Evolutionary conservation across 2,329 filamentous ascomycete species (phyloP).

Genomic region (Cryphonectria naterciae): DNA sequence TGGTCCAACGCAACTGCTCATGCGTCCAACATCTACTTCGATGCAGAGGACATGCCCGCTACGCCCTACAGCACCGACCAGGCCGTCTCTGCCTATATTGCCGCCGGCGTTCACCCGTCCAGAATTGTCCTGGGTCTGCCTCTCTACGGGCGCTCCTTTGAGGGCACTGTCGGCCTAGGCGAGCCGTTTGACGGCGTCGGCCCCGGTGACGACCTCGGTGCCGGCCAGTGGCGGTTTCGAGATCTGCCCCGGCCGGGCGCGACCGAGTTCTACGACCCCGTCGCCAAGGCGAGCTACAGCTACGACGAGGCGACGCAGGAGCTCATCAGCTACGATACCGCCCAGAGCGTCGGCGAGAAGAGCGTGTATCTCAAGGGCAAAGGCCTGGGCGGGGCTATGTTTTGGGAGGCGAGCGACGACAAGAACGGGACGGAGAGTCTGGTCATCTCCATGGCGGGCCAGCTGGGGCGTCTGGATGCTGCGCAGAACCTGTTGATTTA

Average conservation of each 20-base stretch:
- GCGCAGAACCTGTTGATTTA: constrained; percentile 58
- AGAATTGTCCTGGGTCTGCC: constrained; percentile 80
- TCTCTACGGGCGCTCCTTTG: constrained; percentile 78
- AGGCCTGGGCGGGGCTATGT: constrained; percentile 76
- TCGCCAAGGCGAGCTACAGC: constrained; percentile 69
- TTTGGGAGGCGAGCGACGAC: constrained; percentile 82
- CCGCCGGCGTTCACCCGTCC: constrained; percentile 57
- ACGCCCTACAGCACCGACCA: constrained; percentile 72
- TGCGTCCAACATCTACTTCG: constrained; percentile 69
- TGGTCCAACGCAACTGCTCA: constrained; percentile 67
- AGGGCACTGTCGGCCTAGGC: constrained; percentile 69
- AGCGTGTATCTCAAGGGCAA: constrained; percentile 62
- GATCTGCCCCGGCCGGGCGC: constrained; percentile 67
- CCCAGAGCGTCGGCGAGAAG: constrained; percentile 63
- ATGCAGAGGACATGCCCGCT: constrained; percentile 51
- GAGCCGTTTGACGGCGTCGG: constrained; percentile 66
- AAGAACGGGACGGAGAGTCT: constrained; percentile 57
- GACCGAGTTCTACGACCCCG: constrained; percentile 57
- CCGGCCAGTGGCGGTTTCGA: constrained; percentile 74
- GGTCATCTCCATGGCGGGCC: constrained; percentile 54
- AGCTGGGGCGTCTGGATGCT: constrained; percentile 54
- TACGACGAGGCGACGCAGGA: constrained; percentile 63
- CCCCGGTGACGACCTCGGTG: constrained; percentile 47
- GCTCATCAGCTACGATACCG: constrained; percentile 73
- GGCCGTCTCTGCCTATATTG: constrained; percentile 67